Base-by-base conservation (phyloP, 2,329 filamentous ascomycete species). In the Dichotomopilus funicola region DNA sequence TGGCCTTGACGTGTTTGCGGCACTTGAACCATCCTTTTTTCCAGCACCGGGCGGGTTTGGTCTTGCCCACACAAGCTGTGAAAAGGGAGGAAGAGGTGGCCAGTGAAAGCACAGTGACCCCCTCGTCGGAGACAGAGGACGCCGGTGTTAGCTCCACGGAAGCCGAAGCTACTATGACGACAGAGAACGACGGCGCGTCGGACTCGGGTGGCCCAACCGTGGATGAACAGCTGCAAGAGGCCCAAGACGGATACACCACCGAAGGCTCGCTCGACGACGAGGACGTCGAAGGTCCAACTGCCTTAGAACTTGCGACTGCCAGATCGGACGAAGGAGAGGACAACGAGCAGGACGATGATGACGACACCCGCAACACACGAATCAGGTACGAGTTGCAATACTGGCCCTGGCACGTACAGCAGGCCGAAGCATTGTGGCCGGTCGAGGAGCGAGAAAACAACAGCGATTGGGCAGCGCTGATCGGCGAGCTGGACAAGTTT, bases 21-120 rank as follows among this genome's bases (percentile, higher is more conserved):
- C 61, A 64, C 45, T 36, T 64, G 35, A 64, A 64, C 54, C 40
- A 61, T 36, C 58, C 56, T 1, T 3, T 60, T 2, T 64, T 64
- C 42, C 62, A 64, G 46, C 49, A 33, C 12, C 41, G 56, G 12
- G 57, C 62, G 0, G 58, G 60, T 0, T 40, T 61, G 7, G 2
- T 54, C 5, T 10, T 10, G 4, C 27, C 13, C 11, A 33, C 10
- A 2, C 6, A 38, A 27, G 19, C 2, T 19, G 13, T 5, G 40
- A 40, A 3, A 34, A n/a, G 13, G 35, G 4, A 33, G 46, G 27
- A 3, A 12, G 4, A 1, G 37, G 13, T 42, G 40, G 13, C 12
- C 11, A n/a, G 11, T n/a, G 11, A 42, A 12, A 42, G 6, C 11
- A 8, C 4, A 12, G 12, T 1, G 37, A 38, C 37, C 8, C 8